Base-by-base conservation (phyloP, 768 basidiomycete genomes). In the Leccinum obscurum region DNA sequence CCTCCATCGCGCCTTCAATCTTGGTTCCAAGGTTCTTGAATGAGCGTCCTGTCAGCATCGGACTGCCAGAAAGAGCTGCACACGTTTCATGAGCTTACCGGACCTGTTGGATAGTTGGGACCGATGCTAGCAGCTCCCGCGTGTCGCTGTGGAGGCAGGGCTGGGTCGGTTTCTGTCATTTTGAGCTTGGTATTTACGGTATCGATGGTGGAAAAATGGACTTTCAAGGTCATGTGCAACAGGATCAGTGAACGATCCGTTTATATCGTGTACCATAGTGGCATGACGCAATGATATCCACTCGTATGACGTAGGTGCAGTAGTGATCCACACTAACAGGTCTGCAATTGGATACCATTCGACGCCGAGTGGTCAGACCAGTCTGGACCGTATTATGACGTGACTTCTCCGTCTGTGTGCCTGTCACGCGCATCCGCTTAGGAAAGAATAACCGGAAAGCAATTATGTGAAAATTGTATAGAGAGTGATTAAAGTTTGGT, bases 41-140 rank as follows among this genome's bases (percentile, higher is more conserved):
- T 14, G 28, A 10, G 6, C 24, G 14, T 24, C 26, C 34, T 11
- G 15, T 8, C 37, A 39, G 11, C 46, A 10, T 57, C 46, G 52
- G 30, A 55, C 13, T 5, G 30, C 22, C 4, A 11, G 8, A 9
- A 39, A 13, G 32, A 24, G 15, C 20, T 20, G 13, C 11, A 4
- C 39, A n/a, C 13, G 17, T 2, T 39, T 20, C 10, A 39, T 26
- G 20, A 26, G 11, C 72, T 52, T 51, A 79, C 78, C 28, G 68
- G 66, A 50, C 68, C 72, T 14, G 65, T 52, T 13, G 63, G 68
- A 51, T 74, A 77, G 13, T 77, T 71, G 8, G 75, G 77, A 13
- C 79, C 78, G 14, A 74, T 60, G n/a, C 81, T 79, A 6, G 76
- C 70, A 0, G 76, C 72, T 11, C 81, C 81, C 0, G 79, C 77